Evolutionary conservation across 176 grass and related monocot genomes (phyloP).

Genomic region (Leersia perrieri): DNA sequence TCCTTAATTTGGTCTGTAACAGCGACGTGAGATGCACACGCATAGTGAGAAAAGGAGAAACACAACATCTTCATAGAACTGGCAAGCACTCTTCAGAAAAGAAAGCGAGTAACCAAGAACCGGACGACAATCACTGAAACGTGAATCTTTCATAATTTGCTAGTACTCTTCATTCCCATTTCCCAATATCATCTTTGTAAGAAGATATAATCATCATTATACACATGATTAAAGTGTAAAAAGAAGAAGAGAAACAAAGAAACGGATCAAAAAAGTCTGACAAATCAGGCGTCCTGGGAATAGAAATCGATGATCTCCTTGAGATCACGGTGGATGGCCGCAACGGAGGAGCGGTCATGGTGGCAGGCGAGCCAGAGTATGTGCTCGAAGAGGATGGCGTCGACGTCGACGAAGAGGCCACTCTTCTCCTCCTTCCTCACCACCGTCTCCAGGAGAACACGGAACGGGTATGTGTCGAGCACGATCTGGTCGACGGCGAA

Average conservation of each 20-base stretch:
- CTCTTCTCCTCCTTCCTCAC: constrained; percentile 38
- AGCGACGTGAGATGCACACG: neutral
- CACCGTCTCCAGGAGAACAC: constrained; percentile 77
- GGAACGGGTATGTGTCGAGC: constrained; percentile 86
- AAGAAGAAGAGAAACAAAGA: neutral
- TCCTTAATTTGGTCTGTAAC: neutral
- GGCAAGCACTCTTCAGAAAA: neutral
- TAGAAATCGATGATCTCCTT: constrained; percentile 99
- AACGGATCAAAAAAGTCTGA: neutral
- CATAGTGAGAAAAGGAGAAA: neutral
- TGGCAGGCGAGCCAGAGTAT: constrained; percentile 79
- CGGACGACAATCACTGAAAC: neutral
- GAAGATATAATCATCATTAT: constrained; percentile 17
- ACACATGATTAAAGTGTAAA: constrained; percentile 16
- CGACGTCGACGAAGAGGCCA: constrained; percentile 72
- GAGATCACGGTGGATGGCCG: constrained; percentile 70
- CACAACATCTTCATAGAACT: neutral
- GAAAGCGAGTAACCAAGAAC: constrained; percentile 4
- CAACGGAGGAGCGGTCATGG: constrained; percentile 59
- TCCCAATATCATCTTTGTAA: neutral
- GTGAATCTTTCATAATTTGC: neutral
- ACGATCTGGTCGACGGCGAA: constrained; percentile 82
- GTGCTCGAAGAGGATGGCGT: constrained; percentile 93
- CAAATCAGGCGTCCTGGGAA: constrained; percentile 71
- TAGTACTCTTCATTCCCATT: constrained; percentile 14